Base-by-base conservation (phyloP, 2,329 filamentous ascomycete species). In the Trichoderma asperellum region DNA sequence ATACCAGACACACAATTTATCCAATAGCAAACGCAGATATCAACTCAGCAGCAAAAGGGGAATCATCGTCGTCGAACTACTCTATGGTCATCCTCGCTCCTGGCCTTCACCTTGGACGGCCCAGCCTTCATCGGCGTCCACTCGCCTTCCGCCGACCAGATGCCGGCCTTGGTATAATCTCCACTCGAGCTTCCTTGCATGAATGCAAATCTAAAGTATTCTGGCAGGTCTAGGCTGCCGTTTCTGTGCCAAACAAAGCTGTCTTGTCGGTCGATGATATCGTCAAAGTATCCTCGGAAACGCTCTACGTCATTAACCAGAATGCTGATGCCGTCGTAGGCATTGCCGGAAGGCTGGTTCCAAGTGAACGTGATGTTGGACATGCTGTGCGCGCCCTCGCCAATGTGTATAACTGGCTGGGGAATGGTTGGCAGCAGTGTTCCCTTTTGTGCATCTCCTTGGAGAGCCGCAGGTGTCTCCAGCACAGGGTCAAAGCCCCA, bases 401-500 rank as follows among this genome's bases (percentile, higher is more conserved):
- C 83, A 4, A 84, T 77, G 2, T 78, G 79, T 71, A 88, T 86
- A 72, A 79, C 76, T 0, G 85, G 88, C 34, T 76, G 73, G 29
- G 83, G 74, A 32, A 89, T 81, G 0, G 72, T 81, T 53, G 85
- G 93, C 1, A 96, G 83, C 0, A 87, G 80, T 0, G 88, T 89
- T 12, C 88, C 88, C 47, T 86, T 79, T 70, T 89, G 87, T 0
- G 87, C 88, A 72, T 91, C 89, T n/a, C 88, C 89, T 66, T 89
- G 89, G 29, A 99, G 81, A 0, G 89, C 89, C 0, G 80, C 85
- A 0, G 92, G 88, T 0, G 96, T 98, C 80, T 99, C 91, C 18
- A 99, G 86, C 58, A 99, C 88, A 0, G 91, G 87, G 71, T 93
- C 94, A 78, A 97, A 99, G 0, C 94, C 94, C 96, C 96, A 98